phyloP scores from a whole-genome alignment of 2,329 filamentous ascomycete genomes.

The Calonectria pteridis region DNA sequence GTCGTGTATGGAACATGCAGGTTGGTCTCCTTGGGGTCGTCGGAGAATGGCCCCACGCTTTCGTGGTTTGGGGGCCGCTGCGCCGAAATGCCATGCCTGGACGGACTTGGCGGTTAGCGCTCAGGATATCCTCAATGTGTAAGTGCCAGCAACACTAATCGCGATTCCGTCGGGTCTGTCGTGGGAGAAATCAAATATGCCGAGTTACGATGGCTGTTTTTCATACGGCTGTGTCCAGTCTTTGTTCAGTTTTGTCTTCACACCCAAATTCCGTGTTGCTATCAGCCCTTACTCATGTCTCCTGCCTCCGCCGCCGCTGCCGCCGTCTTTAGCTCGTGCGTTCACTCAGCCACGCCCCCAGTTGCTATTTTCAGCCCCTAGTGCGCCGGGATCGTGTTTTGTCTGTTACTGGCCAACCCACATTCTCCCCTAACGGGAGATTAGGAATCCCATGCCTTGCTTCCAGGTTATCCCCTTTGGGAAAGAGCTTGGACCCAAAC shows the following conservation, averaged over 20 bases:
- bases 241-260: background rate
- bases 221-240: background rate
- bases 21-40: background rate
- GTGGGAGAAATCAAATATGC: background rate
- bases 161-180: background rate
- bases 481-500: background rate
- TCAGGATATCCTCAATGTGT: background rate
- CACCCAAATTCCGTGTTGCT: background rate
- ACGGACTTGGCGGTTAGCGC: background rate
- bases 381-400: background rate
- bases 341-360: constrained; percentile 39
- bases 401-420: background rate
- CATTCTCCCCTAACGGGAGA: background rate
- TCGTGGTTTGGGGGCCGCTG: background rate
- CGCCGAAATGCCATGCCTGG: background rate
- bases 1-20: background rate
- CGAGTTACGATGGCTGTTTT: background rate
- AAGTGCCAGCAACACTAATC: background rate
- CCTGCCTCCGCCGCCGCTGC: constrained; percentile 14
- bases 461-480: background rate
- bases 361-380: constrained; percentile 38
- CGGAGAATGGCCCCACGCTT: background rate
- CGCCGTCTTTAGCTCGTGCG: constrained; percentile 14
- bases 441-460: background rate
- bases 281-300: background rate